Evolutionary conservation across 192 early-diverging fungal genomes (phyloP).

Genomic region (Jimgerdemannia flammicorona): DNA sequence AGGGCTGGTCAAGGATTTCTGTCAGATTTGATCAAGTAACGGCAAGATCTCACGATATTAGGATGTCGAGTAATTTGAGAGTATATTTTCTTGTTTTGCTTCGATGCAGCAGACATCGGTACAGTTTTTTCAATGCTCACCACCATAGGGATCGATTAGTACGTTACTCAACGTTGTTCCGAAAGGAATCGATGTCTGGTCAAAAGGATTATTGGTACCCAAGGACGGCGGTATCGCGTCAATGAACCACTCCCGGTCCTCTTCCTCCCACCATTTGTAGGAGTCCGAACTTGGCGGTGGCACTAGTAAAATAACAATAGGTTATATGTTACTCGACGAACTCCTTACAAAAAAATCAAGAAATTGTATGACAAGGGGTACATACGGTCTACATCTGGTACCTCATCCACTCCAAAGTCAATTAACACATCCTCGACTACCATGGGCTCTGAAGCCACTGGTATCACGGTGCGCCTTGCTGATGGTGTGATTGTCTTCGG

Average conservation of each 20-base stretch:
- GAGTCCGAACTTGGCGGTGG: constrained; percentile 49
- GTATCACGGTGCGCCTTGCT: constrained; percentile 3
- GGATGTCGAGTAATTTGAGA: too few species aligned
- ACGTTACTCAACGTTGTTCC: constrained; percentile 8
- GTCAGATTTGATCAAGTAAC: constrained; percentile 9
- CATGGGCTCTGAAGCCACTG: neutral
- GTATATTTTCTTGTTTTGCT: too few species aligned
- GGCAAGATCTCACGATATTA: too few species aligned
- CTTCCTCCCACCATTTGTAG: constrained; percentile 53
- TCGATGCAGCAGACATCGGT: neutral
- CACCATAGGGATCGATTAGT: constrained; percentile 4
- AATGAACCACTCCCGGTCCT: neutral
- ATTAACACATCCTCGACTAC: constrained; percentile 19
- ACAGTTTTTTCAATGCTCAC: neutral
- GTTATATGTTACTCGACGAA: neutral
- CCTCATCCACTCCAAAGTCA: constrained; percentile 13
- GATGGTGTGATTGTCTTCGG: constrained; percentile 2
- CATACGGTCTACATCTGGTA: constrained; percentile 7
- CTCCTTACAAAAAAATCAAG: neutral
- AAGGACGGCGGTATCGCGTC: neutral
- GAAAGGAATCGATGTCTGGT: neutral
- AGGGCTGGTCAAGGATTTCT: constrained; percentile 6
- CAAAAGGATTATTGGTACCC: neutral
- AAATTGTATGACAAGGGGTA: neutral
- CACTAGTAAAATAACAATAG: constrained; percentile 18